Conservation (phyloP, 169 alveolate species). For the Plasmodium cynomolgi region DNA sequence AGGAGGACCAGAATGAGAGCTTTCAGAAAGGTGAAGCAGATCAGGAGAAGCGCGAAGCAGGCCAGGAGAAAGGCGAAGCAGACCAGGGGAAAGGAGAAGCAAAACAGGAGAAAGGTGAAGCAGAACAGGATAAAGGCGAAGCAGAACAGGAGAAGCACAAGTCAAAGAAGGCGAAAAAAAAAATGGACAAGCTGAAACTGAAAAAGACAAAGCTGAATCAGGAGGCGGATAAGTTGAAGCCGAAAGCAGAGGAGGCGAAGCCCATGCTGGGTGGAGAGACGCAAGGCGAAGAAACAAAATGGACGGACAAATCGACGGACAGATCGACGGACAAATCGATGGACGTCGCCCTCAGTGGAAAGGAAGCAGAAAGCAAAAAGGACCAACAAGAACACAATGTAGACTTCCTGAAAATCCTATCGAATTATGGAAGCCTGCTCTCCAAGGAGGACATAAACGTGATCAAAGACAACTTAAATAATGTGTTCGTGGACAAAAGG, state of each 20-base stretch:
- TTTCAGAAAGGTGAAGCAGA: not conserved
- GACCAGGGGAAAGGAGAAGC: not conserved
- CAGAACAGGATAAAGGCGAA: not conserved
- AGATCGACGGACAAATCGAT: too few species aligned
- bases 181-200: not conserved
- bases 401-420: slow-evolving; percentile 9
- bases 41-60: not conserved
- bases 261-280: not conserved
- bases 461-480: slow-evolving; percentile 18
- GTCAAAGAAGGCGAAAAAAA: not conserved
- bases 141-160: not conserved
- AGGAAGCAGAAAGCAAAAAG: not conserved
- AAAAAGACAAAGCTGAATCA: not conserved
- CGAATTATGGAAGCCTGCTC: slow-evolving; percentile 15
- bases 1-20: not conserved
- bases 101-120: not conserved
- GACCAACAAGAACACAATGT: not conserved
- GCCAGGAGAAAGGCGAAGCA: not conserved
- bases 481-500: slow-evolving; percentile 16
- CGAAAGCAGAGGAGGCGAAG: not conserved
- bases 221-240: not conserved
- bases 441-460: slow-evolving; percentile 38
- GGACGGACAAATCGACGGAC: not conserved
- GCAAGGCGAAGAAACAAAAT: not conserved
- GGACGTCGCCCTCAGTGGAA: not conserved